These are phyloP conservation scores for Graphilbum fragrans DNA, from an alignment of 2,329 filamentous ascomycete species.

Conservation along the genomic window DNA sequence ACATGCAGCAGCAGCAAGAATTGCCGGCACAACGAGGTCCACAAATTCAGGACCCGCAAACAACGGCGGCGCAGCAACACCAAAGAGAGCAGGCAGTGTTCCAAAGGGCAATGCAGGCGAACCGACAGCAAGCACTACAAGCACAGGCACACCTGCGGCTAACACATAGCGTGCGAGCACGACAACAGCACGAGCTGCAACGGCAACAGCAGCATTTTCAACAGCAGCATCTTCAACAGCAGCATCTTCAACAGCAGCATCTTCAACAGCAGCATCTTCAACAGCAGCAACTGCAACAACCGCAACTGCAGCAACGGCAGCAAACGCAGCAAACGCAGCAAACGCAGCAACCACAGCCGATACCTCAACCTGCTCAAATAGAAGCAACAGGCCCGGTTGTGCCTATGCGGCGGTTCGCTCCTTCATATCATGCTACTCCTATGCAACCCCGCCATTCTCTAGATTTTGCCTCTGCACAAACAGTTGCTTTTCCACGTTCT, in stretches of 20 bases:
- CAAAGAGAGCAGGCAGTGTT: background rate
- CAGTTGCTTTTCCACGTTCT: no score
- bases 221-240: background rate
- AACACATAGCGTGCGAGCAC: background rate
- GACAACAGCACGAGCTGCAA: background rate
- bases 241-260: background rate
- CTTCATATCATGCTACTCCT: background rate
- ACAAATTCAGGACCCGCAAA: background rate
- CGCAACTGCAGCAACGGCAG: background rate
- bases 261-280: conserved; percentile 1
- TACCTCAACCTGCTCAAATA: background rate
- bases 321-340: conserved; percentile 1
- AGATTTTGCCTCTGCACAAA: no score
- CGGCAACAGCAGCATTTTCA: background rate
- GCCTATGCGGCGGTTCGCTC: background rate
- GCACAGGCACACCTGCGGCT: background rate
- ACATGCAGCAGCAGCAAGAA: background rate
- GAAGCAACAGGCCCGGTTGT: background rate
- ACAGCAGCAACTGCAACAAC: conserved; percentile 3
- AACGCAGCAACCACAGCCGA: background rate
- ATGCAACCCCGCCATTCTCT: background rate
- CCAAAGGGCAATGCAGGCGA: background rate
- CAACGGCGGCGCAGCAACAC: background rate
- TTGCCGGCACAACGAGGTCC: background rate
- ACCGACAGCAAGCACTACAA: background rate